Percentiles rank a stretch among this genome's conserved stretches.
Conservation (phyloP, 2,329 filamentous ascomycete genomes). For the Purpureocillium takamizusanense region DNA sequence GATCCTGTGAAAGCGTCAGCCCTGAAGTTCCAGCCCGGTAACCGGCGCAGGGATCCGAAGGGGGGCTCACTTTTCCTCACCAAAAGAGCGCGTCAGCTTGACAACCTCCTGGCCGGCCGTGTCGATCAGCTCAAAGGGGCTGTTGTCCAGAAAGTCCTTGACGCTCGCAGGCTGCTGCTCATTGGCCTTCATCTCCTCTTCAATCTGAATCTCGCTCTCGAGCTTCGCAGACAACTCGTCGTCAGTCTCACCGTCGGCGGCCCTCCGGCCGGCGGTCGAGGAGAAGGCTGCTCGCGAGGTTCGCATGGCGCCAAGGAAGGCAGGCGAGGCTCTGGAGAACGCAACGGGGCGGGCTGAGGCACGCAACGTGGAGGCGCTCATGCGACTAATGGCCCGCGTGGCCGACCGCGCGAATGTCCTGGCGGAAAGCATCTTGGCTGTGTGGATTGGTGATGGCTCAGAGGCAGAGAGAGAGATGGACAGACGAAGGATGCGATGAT, state of each 20-base stretch:
- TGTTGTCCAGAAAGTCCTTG: conserved; percentile 81
- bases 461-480: conserved; percentile 3
- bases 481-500: conserved; percentile 9
- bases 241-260: conserved; percentile 46
- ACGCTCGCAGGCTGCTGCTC: conserved; percentile 67
- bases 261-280: conserved; percentile 29
- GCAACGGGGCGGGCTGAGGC: conserved; percentile 37
- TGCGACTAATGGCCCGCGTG: conserved; percentile 53
- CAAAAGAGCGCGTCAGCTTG: conserved; percentile 70
- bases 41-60: too few relatives aligned
- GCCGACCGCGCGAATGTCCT: conserved; percentile 57
- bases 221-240: conserved; percentile 81
- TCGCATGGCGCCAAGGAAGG: conserved; percentile 26
- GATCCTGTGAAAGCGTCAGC: conserved; percentile 21
- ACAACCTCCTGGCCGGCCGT: conserved; percentile 80
- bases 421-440: conserved; percentile 57
- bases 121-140: conserved; percentile 76
- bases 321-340: conserved; percentile 7
- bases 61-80: conserved; percentile 84
- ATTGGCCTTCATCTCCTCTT: conserved; percentile 68
- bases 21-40: too few relatives aligned
- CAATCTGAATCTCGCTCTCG: conserved; percentile 72
- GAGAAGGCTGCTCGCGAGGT: conserved; percentile 42
- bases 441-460: conserved; percentile 3
- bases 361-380: conserved; percentile 41